Evolutionary conservation across 352 stramenopile genomes (phyloP).

Genomic region (Detonula confervacea): DNA sequence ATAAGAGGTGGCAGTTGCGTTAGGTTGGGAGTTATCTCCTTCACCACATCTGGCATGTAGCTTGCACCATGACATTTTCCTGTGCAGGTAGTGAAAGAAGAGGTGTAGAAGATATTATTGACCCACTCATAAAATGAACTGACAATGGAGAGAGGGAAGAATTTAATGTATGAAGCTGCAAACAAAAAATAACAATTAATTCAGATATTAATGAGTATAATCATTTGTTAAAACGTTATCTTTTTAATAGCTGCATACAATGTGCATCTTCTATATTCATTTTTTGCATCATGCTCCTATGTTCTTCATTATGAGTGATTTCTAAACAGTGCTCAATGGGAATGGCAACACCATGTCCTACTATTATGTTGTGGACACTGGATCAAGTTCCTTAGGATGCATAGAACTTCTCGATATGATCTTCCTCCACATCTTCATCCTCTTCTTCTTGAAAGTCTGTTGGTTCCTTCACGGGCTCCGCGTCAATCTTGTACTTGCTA

Average conservation of each 20-base stretch:
- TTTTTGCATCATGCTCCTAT: neutral
- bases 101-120: too few species aligned
- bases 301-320: neutral
- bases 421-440: constrained; percentile 1
- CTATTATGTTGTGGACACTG: too few species aligned
- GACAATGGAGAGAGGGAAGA: too few species aligned
- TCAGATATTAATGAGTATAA: too few species aligned
- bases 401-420: constrained; percentile 14
- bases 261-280: neutral
- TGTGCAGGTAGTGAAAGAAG: too few species aligned
- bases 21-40: too few species aligned
- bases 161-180: too few species aligned
- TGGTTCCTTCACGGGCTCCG: neutral
- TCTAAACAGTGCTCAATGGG: neutral
- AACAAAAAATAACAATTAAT: too few species aligned
- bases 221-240: too few species aligned
- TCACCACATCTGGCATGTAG: too few species aligned
- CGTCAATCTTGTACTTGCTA: neutral
- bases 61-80: too few species aligned
- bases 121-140: too few species aligned
- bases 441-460: constrained; percentile 6
- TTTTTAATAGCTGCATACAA: neutral
- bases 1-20: neutral
- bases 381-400: constrained; percentile 1
- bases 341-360: neutral